Conservation (phyloP, 139 green algal species). For the Edaphochlamys debaryana region DNA sequence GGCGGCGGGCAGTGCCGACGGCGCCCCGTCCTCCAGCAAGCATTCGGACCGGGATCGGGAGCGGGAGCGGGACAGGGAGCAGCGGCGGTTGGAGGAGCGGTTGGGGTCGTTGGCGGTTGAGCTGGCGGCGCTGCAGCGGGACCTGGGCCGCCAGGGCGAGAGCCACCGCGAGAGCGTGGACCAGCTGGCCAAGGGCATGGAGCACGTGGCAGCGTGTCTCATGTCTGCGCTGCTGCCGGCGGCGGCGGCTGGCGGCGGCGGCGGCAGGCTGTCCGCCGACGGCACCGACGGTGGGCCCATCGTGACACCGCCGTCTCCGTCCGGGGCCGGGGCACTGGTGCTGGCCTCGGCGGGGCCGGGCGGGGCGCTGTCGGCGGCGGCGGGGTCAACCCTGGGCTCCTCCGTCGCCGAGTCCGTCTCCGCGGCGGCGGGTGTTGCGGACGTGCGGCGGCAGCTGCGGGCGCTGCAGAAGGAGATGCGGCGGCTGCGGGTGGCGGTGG, state of each 20-base stretch:
- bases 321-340: too few species aligned
- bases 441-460: slow-evolving; percentile 31
- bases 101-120: neutral
- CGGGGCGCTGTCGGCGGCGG: neutral
- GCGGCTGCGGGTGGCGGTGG: neutral
- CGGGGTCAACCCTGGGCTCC: neutral
- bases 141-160: neutral
- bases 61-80: too few species aligned
- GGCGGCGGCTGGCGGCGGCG: neutral
- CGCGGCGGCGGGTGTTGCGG: neutral
- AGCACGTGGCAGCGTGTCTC: slow-evolving; percentile 18
- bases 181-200: slow-evolving; percentile 14
- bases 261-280: too few species aligned
- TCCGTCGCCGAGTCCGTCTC: too few species aligned
- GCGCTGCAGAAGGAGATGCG: slow-evolving; percentile 39
- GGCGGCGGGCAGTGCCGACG: too few species aligned
- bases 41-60: too few species aligned
- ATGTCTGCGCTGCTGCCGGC: neutral
- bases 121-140: neutral
- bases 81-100: neutral
- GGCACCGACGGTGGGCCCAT: neutral
- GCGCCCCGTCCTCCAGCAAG: neutral
- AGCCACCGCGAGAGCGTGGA: neutral
- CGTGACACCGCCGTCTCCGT: too few species aligned
- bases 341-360: neutral